phyloP scores from a whole-genome alignment of 305 asterid species.

The Petunia hybrid region DNA sequence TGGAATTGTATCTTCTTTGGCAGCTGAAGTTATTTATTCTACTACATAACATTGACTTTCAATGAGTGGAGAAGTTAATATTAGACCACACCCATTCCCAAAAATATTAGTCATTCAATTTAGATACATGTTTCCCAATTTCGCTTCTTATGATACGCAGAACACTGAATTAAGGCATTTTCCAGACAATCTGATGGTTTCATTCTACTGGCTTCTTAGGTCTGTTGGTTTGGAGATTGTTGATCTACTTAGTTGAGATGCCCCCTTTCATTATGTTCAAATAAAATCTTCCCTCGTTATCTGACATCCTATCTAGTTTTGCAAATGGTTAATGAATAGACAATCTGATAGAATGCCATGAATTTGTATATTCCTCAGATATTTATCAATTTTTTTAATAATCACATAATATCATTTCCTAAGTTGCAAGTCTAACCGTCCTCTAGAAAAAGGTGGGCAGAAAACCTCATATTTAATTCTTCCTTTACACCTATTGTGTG shows the following conservation, averaged over 20 bases:
- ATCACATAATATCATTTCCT: background rate
- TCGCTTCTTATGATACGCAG: background rate
- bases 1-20: background rate
- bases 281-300: conserved; percentile 32
- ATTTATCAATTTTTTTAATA: background rate
- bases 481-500: conserved; percentile 13
- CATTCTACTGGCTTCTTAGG: background rate
- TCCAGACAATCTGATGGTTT: background rate
- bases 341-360: background rate
- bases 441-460: background rate
- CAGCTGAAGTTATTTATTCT: background rate
- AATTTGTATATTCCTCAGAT: background rate
- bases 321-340: background rate
- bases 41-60: background rate
- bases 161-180: background rate
- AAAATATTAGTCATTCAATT: background rate
- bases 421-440: background rate
- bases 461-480: background rate
- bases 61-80: background rate
- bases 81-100: background rate
- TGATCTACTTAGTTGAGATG: background rate
- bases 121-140: background rate
- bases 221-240: conserved; percentile 7
- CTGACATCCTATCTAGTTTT: conserved; percentile 32
- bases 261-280: background rate